These are phyloP conservation scores for Neurospora terricola DNA, from an alignment of 495 filamentous ascomycete species.

Conservation along the genomic window DNA sequence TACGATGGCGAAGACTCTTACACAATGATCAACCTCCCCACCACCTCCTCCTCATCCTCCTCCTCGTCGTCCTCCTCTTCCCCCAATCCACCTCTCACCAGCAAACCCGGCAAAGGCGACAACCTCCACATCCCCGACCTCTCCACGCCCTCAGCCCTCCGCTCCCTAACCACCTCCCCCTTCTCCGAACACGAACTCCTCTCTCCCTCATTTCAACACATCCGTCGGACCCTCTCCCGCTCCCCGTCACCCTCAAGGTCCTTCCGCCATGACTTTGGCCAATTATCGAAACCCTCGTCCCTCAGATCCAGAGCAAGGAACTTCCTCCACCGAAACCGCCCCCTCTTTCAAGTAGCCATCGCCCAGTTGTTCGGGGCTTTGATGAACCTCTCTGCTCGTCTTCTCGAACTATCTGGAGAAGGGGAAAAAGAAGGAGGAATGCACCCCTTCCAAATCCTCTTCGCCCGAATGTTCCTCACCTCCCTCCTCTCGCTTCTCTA, in stretches of 20 bases:
- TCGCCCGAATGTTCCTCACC: slow-evolving; percentile 76
- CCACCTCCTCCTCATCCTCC: background rate
- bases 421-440: slow-evolving; percentile 31
- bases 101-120: background rate
- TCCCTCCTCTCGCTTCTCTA: slow-evolving; percentile 55
- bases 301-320: too few relatives aligned
- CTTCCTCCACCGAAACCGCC: slow-evolving; percentile 51
- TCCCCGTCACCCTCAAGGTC: background rate
- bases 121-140: background rate
- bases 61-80: background rate
- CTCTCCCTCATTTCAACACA: slow-evolving; percentile 1
- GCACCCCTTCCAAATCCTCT: slow-evolving; percentile 85
- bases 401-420: slow-evolving; percentile 65
- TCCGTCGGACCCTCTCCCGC: background rate
- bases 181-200: slow-evolving; percentile 11
- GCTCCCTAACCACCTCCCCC: slow-evolving; percentile 23
- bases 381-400: slow-evolving; percentile 79
- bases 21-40: background rate
- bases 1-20: background rate
- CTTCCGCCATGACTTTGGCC: too few relatives aligned
- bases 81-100: background rate
- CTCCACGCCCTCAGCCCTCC: slow-evolving; percentile 5
- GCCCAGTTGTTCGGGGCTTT: slow-evolving; percentile 77
- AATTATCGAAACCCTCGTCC: too few relatives aligned
- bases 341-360: slow-evolving; percentile 59